phyloP scores from a whole-genome alignment of 176 grass and related monocot genomes.

The Eremochloa ophiuroides region DNA sequence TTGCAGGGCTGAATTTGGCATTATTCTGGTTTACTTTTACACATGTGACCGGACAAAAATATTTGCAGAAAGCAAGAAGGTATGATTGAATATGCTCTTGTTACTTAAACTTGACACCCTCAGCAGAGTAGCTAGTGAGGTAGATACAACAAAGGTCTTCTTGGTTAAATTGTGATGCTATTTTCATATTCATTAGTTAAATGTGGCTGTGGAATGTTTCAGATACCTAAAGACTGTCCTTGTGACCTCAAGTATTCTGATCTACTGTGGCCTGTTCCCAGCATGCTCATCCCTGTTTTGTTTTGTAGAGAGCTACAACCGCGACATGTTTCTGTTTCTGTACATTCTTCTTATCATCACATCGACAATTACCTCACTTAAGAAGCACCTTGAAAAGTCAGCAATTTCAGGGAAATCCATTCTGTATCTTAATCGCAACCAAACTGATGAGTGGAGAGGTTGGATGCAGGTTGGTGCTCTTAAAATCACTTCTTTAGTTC shows the following conservation, averaged over 20 bases:
- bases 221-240: background rate
- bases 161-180: background rate
- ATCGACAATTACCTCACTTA: conserved; percentile 65
- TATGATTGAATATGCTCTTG: background rate
- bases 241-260: background rate
- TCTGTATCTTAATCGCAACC: conserved; percentile 77
- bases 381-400: conserved; percentile 74
- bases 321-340: conserved; percentile 88
- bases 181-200: background rate
- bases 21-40: conserved; percentile 71
- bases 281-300: background rate
- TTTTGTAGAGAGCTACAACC: conserved; percentile 68
- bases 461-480: conserved; percentile 78
- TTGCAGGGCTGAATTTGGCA: conserved; percentile 65
- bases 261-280: background rate
- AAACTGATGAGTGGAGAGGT: conserved; percentile 93
- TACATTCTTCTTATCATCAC: conserved; percentile 84
- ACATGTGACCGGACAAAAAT: conserved; percentile 72
- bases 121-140: background rate
- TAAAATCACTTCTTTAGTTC: conserved; percentile 2
- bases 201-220: background rate
- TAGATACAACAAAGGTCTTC: background rate
- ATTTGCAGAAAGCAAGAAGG: conserved; percentile 74
- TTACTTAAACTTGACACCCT: background rate
- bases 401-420: conserved; percentile 65